Conservation (phyloP, 441 rosid species). For the Viola pubescens region DNA sequence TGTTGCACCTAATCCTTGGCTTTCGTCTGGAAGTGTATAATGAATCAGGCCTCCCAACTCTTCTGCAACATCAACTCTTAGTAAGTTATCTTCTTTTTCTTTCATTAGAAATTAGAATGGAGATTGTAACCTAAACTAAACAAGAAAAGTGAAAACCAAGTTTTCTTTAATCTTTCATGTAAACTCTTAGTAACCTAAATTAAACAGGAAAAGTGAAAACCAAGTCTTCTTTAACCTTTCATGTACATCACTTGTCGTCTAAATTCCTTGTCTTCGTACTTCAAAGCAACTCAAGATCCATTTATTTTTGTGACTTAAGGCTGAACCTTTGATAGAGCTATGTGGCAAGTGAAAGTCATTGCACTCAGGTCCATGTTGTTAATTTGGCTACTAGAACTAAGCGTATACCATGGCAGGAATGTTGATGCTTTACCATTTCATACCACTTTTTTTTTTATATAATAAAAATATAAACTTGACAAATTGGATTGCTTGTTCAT, state of each 20-base stretch:
- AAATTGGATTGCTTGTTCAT: neutral
- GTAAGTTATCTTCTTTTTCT: constrained; percentile 20
- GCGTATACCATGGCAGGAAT: neutral
- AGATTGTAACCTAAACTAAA: too few species aligned
- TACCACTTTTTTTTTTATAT: neutral
- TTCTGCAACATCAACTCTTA: neutral
- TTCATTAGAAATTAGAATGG: neutral
- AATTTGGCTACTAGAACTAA: neutral
- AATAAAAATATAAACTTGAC: too few species aligned
- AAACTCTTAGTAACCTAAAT: too few species aligned
- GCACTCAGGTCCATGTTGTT: neutral
- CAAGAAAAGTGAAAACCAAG: neutral
- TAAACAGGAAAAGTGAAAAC: neutral
- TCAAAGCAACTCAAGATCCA: neutral
- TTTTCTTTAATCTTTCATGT: neutral
- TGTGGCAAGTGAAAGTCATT: neutral
- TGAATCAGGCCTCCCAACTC: constrained; percentile 1
- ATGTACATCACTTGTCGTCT: neutral
- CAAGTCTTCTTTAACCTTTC: neutral
- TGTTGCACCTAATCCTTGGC: constrained; percentile 71
- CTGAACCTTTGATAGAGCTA: neutral
- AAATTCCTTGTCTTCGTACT: neutral
- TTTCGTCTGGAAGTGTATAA: constrained; percentile 28
- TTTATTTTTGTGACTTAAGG: neutral
- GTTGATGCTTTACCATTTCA: neutral